Percentiles rank a stretch among this genome's conserved stretches.
These are phyloP conservation scores for Acanthamoeba divionensis DNA, from an alignment of 208 protist species.

Conservation along the genomic window DNA sequence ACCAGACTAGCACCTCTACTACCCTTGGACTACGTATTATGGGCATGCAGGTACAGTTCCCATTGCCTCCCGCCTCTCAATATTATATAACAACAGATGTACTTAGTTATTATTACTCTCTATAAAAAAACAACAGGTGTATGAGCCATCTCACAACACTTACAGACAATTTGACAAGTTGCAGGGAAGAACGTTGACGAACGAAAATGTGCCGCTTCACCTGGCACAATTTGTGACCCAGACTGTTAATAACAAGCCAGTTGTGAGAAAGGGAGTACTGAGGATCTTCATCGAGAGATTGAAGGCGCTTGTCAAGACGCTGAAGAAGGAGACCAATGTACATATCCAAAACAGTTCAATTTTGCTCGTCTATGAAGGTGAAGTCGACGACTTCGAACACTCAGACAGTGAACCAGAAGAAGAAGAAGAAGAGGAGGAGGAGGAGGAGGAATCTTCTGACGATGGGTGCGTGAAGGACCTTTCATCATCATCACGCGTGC, in stretches of 20 bases:
- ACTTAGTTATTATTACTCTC: no score
- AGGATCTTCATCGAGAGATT: conserved; percentile 8
- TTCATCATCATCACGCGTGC: no score
- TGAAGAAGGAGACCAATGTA: background rate
- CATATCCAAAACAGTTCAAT: conserved; percentile 33
- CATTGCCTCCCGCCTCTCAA: no score
- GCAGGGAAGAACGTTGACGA: background rate
- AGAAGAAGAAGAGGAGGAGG: no score
- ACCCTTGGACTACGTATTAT: conserved; percentile 37
- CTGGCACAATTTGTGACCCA: conserved; percentile 17
- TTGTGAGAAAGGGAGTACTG: background rate
- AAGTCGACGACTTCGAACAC: no score
- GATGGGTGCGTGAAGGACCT: no score
- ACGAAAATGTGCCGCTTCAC: background rate
- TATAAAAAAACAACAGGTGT: no score
- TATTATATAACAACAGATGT: no score
- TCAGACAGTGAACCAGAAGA: no score
- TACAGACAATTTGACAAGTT: conserved; percentile 47
- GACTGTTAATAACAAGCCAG: background rate
- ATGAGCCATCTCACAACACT: background rate
- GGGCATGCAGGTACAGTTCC: conserved; percentile 9
- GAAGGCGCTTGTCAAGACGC: background rate
- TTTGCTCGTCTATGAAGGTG: conserved; percentile 23
- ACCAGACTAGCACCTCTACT: conserved; percentile 30
- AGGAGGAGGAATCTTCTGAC: no score